These are phyloP conservation scores for Pseudocohnilembus persalinus DNA, from an alignment of 169 alveolate species.

Conservation along the genomic window DNA sequence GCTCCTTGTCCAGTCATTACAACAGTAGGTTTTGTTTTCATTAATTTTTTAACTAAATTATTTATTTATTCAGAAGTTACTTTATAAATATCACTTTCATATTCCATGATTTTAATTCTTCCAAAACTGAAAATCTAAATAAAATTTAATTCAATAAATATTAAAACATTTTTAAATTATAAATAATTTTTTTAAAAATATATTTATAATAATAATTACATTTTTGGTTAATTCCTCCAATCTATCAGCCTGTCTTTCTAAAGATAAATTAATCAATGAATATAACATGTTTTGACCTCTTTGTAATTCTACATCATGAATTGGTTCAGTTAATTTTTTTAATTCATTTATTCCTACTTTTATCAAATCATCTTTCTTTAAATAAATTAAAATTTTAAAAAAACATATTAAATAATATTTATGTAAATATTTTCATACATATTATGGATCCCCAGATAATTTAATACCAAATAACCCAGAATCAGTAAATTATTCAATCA, in stretches of 20 bases:
- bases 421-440: background rate
- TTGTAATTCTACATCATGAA: conserved; percentile 41
- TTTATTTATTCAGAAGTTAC: background rate
- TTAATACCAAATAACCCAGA: conserved; percentile 51
- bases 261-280: conserved; percentile 38
- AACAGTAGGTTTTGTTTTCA: background rate
- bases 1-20: background rate
- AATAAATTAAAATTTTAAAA: background rate
- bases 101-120: background rate
- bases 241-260: conserved; percentile 56
- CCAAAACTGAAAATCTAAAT: background rate
- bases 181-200: no score
- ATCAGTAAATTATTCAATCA: conserved; percentile 35
- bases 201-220: background rate
- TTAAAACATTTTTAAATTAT: no score
- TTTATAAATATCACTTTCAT: background rate
- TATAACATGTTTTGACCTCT: conserved; percentile 54
- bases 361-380: conserved; percentile 21
- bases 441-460: conserved; percentile 25
- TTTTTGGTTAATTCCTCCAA: conserved; percentile 51
- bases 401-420: background rate
- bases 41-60: no score
- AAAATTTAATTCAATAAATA: no score
- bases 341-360: conserved; percentile 23
- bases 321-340: conserved; percentile 27